A percentile compares a stretch with the other conserved stretches of the same genome.
phyloP scores from a whole-genome alignment of 1,284 basidiomycete genomes.

The Ceratobasidium papillatum region DNA sequence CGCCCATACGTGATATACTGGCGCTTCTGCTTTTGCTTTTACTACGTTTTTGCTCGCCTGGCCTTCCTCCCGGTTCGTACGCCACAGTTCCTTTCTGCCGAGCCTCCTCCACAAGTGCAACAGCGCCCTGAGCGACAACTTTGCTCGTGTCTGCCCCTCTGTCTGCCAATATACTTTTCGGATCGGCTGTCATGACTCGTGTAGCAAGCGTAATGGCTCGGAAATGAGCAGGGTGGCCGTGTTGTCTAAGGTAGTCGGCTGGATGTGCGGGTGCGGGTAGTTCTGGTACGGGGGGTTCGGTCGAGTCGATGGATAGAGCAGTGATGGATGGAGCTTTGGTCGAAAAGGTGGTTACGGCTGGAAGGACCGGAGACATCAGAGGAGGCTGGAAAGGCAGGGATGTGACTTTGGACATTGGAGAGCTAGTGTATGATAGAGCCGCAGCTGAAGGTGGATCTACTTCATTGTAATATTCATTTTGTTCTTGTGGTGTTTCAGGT shows the following conservation, averaged over 20 bases:
- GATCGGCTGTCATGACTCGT: slow-evolving; percentile 86
- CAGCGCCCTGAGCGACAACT: slow-evolving; percentile 71
- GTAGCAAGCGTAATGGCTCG: slow-evolving; percentile 85
- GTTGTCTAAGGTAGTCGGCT: slow-evolving; percentile 62
- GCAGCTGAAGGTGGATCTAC: background rate
- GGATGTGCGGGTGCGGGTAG: slow-evolving; percentile 43
- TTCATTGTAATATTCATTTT: background rate
- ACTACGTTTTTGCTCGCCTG: slow-evolving; percentile 1
- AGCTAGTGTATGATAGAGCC: slow-evolving; percentile 6
- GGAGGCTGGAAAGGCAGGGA: slow-evolving; percentile 33
- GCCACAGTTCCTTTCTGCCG: slow-evolving; percentile 69
- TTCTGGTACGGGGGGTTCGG: slow-evolving; percentile 40
- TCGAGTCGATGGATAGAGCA: slow-evolving; percentile 44
- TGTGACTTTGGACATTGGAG: slow-evolving; percentile 23
- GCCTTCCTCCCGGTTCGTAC: slow-evolving; percentile 18
- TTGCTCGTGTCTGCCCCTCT: slow-evolving; percentile 68
- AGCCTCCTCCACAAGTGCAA: slow-evolving; percentile 75
- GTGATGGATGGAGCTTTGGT: slow-evolving; percentile 44
- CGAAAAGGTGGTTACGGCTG: slow-evolving; percentile 45
- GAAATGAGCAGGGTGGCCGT: slow-evolving; percentile 56
- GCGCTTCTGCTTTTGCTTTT: slow-evolving; percentile 24
- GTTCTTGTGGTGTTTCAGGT: background rate
- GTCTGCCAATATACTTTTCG: slow-evolving; percentile 75
- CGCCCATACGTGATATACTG: background rate
- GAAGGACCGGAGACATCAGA: slow-evolving; percentile 48